Evolutionary conservation across 2,329 filamentous ascomycete genomes (phyloP).

Genomic region (Fusarium pseudocircinatum): DNA sequence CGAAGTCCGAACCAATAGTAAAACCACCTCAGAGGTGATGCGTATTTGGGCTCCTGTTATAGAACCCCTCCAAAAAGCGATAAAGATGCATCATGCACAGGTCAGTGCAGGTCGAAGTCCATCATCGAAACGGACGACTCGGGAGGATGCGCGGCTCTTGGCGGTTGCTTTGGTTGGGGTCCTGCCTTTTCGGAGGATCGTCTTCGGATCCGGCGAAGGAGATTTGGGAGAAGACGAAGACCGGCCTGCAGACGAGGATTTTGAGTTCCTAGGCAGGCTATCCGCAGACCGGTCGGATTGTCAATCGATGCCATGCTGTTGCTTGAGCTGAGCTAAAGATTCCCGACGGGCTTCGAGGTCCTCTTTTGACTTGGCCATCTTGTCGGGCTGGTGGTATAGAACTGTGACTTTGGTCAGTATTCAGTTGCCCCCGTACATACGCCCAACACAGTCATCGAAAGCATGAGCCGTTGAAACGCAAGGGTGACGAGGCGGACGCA

Average conservation of each 20-base stretch:
- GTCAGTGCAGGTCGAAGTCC: constrained; percentile 50
- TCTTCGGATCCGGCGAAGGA: constrained; percentile 53
- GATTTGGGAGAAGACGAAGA: constrained; percentile 60
- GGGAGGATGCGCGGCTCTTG: constrained; percentile 50
- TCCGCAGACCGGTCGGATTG: constrained; percentile 77
- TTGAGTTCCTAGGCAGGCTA: constrained; percentile 54
- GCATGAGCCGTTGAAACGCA: not conserved
- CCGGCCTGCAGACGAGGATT: constrained; percentile 68
- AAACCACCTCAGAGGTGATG: constrained; percentile 38
- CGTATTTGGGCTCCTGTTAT: constrained; percentile 17
- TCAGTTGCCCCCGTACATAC: not conserved
- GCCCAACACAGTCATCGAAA: constrained; percentile 2
- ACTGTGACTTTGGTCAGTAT: constrained; percentile 51
- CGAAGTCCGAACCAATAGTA: constrained; percentile 41
- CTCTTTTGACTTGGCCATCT: constrained; percentile 84
- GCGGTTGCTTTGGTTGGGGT: constrained; percentile 48
- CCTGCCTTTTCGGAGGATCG: constrained; percentile 57
- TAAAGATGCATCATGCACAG: constrained; percentile 50
- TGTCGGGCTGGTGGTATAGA: constrained; percentile 72
- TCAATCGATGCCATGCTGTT: constrained; percentile 99
- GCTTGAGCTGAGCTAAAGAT: constrained; percentile 97
- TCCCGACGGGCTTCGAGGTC: constrained; percentile 94
- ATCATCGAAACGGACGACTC: constrained; percentile 56
- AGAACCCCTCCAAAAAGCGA: constrained; percentile 34
- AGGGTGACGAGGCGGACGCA: constrained; percentile 59